A percentile compares a stretch with the other conserved stretches of the same genome.
phyloP scores from a whole-genome alignment of 257 asterid species.

The Solanum pinnatisectum region DNA sequence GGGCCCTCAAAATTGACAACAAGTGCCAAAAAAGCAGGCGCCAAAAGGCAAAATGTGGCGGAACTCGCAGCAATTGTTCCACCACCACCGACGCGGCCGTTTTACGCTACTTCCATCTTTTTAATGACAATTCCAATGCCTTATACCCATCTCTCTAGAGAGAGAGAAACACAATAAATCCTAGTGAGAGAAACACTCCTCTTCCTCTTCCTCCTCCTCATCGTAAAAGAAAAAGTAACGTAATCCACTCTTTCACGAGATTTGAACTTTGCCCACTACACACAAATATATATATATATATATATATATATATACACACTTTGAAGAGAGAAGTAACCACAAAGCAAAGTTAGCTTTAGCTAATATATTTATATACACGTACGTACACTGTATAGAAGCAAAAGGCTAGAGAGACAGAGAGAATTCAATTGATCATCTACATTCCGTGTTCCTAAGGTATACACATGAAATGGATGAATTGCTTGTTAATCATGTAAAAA shows the following conservation, averaged over 20 bases:
- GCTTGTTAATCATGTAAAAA: not conserved
- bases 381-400: not conserved
- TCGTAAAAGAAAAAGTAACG: conserved; percentile 21
- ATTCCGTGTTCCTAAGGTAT: conserved; percentile 13
- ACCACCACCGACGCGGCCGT: conserved; percentile 5
- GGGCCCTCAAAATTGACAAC: not conserved
- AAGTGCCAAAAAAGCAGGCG: conserved; percentile 13
- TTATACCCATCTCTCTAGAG: not conserved
- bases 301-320: not conserved
- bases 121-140: conserved; percentile 6
- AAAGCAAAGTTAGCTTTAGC: conserved; percentile 21
- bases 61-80: not conserved
- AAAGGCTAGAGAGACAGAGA: not conserved
- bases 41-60: not conserved
- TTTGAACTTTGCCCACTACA: conserved; percentile 14
- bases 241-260: conserved; percentile 46
- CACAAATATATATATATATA: not conserved
- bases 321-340: conserved; percentile 29
- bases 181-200: not conserved
- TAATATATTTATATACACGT: not conserved
- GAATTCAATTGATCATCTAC: conserved; percentile 10
- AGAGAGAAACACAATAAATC: not conserved
- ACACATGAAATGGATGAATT: not conserved
- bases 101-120: conserved; percentile 2
- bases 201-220: not conserved